Conservation (phyloP, 495 filamentous ascomycete species). For the Aspergillus cavernicola region DNA sequence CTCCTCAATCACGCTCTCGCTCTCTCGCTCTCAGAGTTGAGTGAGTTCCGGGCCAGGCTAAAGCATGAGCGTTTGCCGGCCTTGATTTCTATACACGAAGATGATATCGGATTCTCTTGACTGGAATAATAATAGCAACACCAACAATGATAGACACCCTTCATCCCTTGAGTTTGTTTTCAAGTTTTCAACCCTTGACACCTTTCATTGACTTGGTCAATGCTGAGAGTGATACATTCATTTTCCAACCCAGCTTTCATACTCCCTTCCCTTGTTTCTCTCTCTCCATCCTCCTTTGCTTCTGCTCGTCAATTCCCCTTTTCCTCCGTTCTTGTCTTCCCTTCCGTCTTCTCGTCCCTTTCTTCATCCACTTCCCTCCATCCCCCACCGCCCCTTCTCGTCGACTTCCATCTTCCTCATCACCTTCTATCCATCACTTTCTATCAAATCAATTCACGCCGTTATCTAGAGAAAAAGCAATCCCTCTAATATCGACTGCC, state of each 20-base stretch:
- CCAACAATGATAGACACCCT: not conserved
- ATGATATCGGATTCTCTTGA: slow-evolving; percentile 1
- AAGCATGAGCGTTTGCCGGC: slow-evolving; percentile 8
- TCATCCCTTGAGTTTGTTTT: not conserved
- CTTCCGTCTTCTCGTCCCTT: slow-evolving; percentile 5
- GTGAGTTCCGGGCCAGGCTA: not conserved
- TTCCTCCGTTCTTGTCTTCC: slow-evolving; percentile 7
- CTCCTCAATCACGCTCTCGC: not conserved
- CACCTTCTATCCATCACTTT: slow-evolving; percentile 8
- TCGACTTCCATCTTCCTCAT: slow-evolving; percentile 13
- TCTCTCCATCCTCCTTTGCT: not conserved
- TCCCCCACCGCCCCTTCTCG: slow-evolving; percentile 7
- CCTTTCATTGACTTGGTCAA: not conserved
- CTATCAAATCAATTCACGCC: not conserved
- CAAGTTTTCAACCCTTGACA: not conserved
- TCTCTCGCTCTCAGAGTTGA: not conserved
- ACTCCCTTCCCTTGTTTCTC: slow-evolving; percentile 5
- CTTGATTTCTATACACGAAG: slow-evolving; percentile 18
- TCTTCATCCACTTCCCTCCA: slow-evolving; percentile 2
- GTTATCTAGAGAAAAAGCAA: not conserved
- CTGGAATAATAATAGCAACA: not conserved
- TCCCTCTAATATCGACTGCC: not conserved
- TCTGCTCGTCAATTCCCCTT: slow-evolving; percentile 8
- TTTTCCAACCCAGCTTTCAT: not conserved
- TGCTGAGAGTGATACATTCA: not conserved